Percentiles rank a stretch among this genome's conserved stretches.
These are phyloP conservation scores for Chrysosporium queenslandicum DNA, from an alignment of 2,329 filamentous ascomycete genomes.

Conservation along the genomic window DNA sequence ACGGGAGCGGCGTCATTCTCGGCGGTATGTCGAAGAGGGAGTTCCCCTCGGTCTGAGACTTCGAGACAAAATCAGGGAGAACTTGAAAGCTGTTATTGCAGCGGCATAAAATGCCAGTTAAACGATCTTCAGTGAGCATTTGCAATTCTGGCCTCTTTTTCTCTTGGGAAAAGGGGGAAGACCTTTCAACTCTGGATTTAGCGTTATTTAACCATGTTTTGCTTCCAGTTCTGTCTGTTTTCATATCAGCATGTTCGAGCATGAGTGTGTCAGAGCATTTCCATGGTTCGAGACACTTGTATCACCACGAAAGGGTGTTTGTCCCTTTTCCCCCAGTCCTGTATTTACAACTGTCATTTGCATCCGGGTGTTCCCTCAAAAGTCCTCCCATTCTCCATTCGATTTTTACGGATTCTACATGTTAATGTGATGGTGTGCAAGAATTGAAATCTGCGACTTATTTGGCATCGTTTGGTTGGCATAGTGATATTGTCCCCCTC, in stretches of 20 bases:
- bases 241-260: background rate
- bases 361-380: conserved; percentile 6
- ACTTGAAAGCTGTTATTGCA: conserved; percentile 14
- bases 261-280: conserved; percentile 6
- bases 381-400: background rate
- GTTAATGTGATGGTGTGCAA: conserved; percentile 3
- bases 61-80: conserved; percentile 13
- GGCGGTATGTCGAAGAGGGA: conserved; percentile 8
- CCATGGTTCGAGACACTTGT: conserved; percentile 9
- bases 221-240: background rate
- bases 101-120: conserved; percentile 1
- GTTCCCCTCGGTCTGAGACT: conserved; percentile 9
- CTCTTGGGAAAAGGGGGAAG: background rate
- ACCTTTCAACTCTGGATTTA: conserved; percentile 1
- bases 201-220: background rate
- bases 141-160: background rate
- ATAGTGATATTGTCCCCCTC: background rate
- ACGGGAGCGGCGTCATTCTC: conserved; percentile 3
- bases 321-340: background rate
- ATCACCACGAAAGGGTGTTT: conserved; percentile 9
- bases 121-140: background rate
- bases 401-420: background rate
- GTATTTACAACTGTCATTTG: conserved; percentile 8
- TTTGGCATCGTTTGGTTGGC: conserved; percentile 5
- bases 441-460: conserved; percentile 7